Base-by-base conservation (phyloP, 1,139 yeast genomes). In the Ashbya aceris region DNA sequence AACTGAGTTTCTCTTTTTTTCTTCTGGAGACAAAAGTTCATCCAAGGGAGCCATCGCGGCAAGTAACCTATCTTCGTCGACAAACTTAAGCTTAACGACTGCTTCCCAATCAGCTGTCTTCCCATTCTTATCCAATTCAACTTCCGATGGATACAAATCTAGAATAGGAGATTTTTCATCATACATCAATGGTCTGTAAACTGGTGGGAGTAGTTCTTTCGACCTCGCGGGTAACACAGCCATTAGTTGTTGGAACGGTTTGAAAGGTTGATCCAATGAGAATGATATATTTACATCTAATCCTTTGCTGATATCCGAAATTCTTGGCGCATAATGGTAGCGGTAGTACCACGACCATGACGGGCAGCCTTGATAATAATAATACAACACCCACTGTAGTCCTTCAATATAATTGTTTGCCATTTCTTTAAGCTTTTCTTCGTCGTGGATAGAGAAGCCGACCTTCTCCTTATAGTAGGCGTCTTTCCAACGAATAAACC, bases 71-170 rank as follows among this genome's bases (percentile, higher is more conserved):
- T 74, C 66, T 56, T 83, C 89, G 52, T 93, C 97, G 41, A 91
- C 96, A 70, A 93, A 93, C 9, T 94, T 83, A 48, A 91, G 74
- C 58, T 86, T 76, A n/a, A 91, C 96, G 43, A 91, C 96, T 7
- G 97, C 97, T 66, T 91, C 98, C 99, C 99, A 91, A 40, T 85
- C 81, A 7, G 94, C 95, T 43, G 89, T 84, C 61, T 91, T 93
- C 40, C 97, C 98, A 59, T 91, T 93, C 75, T 79, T 71, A 65
- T 93, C 98, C 39, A 86, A 73, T 43, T 80, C 89, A 48, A 91
- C 95, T 48, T 85, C 86, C 48, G 75, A 73, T 4, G 99, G 99
- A 59, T 93, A 91, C 55, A 87, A 89, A 52, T 86, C 96, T 45
- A 73, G 74, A 50, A 93, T 87, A 26, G 96, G 95, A 2, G 97